Percentiles rank a stretch among this genome's conserved stretches.
phyloP scores from a whole-genome alignment of 495 filamentous ascomycete species.

The Neurospora intermedia region DNA sequence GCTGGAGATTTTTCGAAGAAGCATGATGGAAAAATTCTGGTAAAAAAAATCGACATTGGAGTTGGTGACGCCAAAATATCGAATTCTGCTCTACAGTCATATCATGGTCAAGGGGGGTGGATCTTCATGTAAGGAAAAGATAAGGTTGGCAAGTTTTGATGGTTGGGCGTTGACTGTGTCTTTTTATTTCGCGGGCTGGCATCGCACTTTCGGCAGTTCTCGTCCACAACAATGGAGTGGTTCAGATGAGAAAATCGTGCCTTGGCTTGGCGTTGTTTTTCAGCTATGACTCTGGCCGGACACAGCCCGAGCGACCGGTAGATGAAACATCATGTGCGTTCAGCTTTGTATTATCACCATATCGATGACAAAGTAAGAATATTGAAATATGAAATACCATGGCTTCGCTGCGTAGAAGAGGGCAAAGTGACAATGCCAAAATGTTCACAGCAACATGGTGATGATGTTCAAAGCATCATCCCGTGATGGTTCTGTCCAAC shows the following conservation, averaged over 20 bases:
- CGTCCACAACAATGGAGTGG: neutral
- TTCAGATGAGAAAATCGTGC: neutral
- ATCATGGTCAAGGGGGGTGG: too few species aligned
- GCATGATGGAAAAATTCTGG: neutral
- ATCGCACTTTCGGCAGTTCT: neutral
- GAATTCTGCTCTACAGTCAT: too few species aligned
- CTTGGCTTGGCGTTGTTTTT: neutral
- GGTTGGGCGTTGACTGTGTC: neutral
- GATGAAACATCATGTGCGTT: neutral
- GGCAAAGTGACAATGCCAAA: neutral
- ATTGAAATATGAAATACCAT: neutral
- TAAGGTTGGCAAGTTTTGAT: neutral
- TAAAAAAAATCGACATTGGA: neutral
- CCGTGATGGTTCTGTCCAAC: neutral
- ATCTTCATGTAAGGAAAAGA: too few species aligned
- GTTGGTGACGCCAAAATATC: neutral
- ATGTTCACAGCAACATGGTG: neutral
- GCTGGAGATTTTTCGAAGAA: neutral
- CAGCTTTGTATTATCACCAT: neutral
- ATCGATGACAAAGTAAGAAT: neutral
- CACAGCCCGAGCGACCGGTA: neutral
- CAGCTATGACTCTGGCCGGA: neutral
- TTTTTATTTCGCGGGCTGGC: neutral
- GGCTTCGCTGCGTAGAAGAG: neutral
- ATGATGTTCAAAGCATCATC: neutral